Base-by-base conservation (phyloP, 768 basidiomycete species). In the Porphyrellus cyaneotinctus region DNA sequence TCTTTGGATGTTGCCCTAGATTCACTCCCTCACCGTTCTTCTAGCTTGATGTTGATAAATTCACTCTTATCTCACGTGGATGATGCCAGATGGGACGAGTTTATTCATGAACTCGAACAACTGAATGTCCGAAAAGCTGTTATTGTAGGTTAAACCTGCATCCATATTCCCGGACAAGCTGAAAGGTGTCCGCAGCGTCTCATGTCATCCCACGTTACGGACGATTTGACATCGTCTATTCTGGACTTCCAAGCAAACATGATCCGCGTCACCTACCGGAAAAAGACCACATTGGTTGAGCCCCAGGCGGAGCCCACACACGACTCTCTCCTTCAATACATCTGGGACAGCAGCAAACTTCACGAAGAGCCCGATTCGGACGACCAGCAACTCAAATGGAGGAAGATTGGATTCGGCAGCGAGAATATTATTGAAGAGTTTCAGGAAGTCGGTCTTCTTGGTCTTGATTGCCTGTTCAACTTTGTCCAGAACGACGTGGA, bases 241-340 rank as follows among this genome's bases (percentile, higher is more conserved):
- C 77, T 93, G 50, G 88, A 93, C 64, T 94, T 93, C 68, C 91
- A 94, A 72, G 84, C 88, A 24, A 91, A 91, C 68, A 80, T 92
- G 53, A 75, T 89, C 49, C 83, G 88, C 35, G 81, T 91, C 26
- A 83, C 81, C 14, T 87, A 88, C 66, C 81, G 86, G 50, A 88
- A 87, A 73, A 92, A 91, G 72, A 87, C 78, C 15, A 88, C 88
- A 3, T 68, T 80, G 22, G 88, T 94, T 17, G 85, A 91, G 60
- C 81, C 85, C 3, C 81, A 84, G 26, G 66, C 68, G 37, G 84
- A 88, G 50, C 75, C 78, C 5, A 69, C 73, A 5, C 87, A 91
- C 59, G 73, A 72, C 13, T 74, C 72, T 18, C 74, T 79, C 26
- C 72, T 93, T 31, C 72, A 80, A 18, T 80, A 77, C 54, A 84